Percentiles rank a stretch among this genome's conserved stretches.
These are phyloP conservation scores for Pleomassaria siparia DNA, from an alignment of 2,329 filamentous ascomycete species.

Conservation along the genomic window DNA sequence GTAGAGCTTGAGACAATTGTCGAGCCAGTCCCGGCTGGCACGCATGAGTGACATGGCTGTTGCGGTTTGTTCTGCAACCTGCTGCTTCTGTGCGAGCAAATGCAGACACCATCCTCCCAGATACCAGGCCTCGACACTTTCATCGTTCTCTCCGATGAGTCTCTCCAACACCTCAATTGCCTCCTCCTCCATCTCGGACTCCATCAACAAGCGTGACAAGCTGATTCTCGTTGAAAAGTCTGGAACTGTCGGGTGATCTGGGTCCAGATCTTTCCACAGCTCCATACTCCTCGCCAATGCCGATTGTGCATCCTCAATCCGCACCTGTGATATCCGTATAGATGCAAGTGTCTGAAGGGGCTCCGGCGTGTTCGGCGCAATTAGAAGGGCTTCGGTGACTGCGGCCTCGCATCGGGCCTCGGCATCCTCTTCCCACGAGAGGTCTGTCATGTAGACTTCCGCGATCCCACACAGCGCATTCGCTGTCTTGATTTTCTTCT, in stretches of 20 bases:
- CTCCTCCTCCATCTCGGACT: constrained; percentile 81
- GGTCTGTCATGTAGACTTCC: constrained; percentile 98
- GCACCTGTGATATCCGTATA: constrained; percentile 84
- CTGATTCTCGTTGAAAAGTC: constrained; percentile 85
- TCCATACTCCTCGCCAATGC: constrained; percentile 79
- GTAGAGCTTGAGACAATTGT: constrained; percentile 79
- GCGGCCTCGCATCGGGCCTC: constrained; percentile 85
- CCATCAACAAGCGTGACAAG: constrained; percentile 82
- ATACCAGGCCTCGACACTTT: constrained; percentile 96
- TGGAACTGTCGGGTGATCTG: constrained; percentile 72
- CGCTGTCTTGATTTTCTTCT: constrained; percentile 79
- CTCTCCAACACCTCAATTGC: constrained; percentile 84
- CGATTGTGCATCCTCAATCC: constrained; percentile 74
- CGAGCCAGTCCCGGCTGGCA: constrained; percentile 80
- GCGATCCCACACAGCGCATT: constrained; percentile 91
- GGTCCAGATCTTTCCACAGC: constrained; percentile 78
- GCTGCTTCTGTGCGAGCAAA: constrained; percentile 71
- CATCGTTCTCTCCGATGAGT: constrained; percentile 84
- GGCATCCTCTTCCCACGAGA: constrained; percentile 87
- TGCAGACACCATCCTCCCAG: constrained; percentile 92
- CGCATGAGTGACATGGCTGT: constrained; percentile 61
- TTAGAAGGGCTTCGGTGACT: constrained; percentile 84
- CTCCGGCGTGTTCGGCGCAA: constrained; percentile 79
- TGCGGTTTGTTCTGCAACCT: constrained; percentile 56
- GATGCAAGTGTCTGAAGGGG: constrained; percentile 95